These are phyloP conservation scores for Trichoderma orchidacearum DNA, from an alignment of 495 filamentous ascomycete species.

Conservation along the genomic window DNA sequence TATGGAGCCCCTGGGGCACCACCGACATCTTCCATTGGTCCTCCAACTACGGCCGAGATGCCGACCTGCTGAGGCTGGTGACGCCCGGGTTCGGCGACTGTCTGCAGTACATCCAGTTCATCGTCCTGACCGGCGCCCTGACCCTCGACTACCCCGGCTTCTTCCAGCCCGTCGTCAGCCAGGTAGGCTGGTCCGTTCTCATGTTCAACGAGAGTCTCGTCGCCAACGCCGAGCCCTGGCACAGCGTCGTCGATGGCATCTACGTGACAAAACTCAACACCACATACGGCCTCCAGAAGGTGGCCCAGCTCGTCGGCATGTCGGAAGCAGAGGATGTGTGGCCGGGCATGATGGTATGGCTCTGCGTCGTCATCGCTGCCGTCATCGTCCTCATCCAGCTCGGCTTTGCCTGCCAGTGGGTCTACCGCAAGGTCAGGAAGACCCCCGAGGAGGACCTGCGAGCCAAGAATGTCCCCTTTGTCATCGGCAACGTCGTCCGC, in stretches of 20 bases:
- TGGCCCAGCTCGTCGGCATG: constrained; percentile 81
- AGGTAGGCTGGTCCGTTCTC: constrained; percentile 72
- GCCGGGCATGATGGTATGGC: constrained; percentile 82
- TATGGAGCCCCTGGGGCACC: constrained; percentile 89
- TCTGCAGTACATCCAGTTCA: constrained; percentile 91
- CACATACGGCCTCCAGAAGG: constrained; percentile 57
- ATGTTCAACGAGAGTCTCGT: constrained; percentile 93
- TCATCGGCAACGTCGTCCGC: constrained; percentile 71
- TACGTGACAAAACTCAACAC: constrained; percentile 50
- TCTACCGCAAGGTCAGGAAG: constrained; percentile 51
- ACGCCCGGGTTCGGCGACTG: constrained; percentile 96
- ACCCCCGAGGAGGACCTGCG: constrained; percentile 78
- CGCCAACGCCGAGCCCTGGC: constrained; percentile 44
- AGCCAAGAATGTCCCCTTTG: constrained; percentile 88
- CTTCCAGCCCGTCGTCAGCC: constrained; percentile 81
- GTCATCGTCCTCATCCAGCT: constrained; percentile 63
- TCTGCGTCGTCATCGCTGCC: constrained; percentile 55
- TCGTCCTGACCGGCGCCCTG: constrained; percentile 74
- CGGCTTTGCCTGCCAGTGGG: constrained; percentile 63
- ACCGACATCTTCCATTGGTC: constrained; percentile 84
- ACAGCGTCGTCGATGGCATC: constrained; percentile 67
- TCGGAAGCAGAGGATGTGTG: constrained; percentile 65
- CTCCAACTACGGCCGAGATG: constrained; percentile 89
- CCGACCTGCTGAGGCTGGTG: constrained; percentile 79
- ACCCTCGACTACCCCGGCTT: constrained; percentile 86